Evolutionary conservation across 768 basidiomycete species (phyloP), one percentile per base, ranked within the genome.

Genomic region (Auriscalpium microsporum): DNA sequence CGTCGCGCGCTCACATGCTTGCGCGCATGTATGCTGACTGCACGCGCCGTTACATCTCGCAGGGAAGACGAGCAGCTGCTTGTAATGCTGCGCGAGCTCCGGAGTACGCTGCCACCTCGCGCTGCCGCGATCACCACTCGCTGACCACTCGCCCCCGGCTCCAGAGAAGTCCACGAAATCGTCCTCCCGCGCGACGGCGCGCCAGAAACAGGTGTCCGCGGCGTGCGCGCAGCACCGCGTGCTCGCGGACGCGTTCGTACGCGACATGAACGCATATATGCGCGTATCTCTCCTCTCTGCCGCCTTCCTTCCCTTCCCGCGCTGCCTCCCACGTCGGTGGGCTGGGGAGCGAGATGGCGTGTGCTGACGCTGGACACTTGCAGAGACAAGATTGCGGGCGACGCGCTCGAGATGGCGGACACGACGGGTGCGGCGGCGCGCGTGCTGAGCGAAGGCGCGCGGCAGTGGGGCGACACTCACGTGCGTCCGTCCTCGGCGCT

Each of bases 191-290:
- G 8, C 52, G 8, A 13, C 33, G 14, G 33, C 40, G 36, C 52
- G 53, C 19, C 55, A 56, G 35, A 52, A 58, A 14, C 51, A 59
- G n/a, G 47, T 61, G 48, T 23, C 28, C 6, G 33, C 48, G 4
- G 2, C 49, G 13, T 45, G 48, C 53, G 16, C 48, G 10, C 54
- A 57, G 44, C 49, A 51, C 45, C 58, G 58, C 35, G 56, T 50
- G 10, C 55, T 60, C 19, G 52, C 50, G 3, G 40, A 35, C 3
- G 47, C 36, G 11, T 40, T 62, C 45, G 56, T 55, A 4, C 48
- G 54, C n/a, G 58, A 50, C 23, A 57, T 46, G 54, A 52, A 47
- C 19, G 53, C 56, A 56, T 62, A 62, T 54, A 59, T 62, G 61
- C 53, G 50, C 45, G 61, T 60, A 33, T 36, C 7, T 50, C 21